Base-by-base conservation (phyloP, 441 rosid species). In the Hura crepitans region DNA sequence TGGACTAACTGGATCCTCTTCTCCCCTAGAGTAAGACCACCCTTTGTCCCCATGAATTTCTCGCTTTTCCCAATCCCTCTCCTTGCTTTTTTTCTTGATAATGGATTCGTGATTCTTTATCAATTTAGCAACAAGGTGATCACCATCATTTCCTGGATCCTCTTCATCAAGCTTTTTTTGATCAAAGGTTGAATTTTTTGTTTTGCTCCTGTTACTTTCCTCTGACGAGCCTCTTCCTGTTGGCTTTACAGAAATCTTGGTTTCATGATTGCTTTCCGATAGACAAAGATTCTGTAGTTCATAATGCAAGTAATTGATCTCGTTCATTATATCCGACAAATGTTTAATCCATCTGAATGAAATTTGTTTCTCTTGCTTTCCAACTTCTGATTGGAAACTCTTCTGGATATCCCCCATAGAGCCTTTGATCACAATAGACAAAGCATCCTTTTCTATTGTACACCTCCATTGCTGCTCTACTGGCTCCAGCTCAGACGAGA, bases 401-500 rank as follows among this genome's bases (percentile, higher is more conserved):
- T 80, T 82, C 69, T 74, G 72, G 58, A 83, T 79, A 62, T 82
- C 86, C 64, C 69, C 66, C 71, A 82, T 58, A 45, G 76, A 80
- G 8, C 88, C 97, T 79, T 81, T 83, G 0, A 91, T 75, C 64
- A 78, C 62, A 4, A 81, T 53, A 25, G 68, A 77, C 53, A 77
- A 51, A 43, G 83, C 68, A 12, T 82, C 85, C 78, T 75, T 86
- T 84, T 91, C 98, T 10, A 89, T 72, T 1, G 73, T 67, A 85
- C 84, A 88, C 79, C 76, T 84, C 91, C 88, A 86, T 69, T 81
- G 85, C 77, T 85, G 87, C 80, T 89, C 98, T 23, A 69, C 69
- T 0, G 94, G 96, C 62, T 85, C 89, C 27, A 82, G 66, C 54
- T 89, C 93, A 0, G 93, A 86, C 74, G 82, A 76, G 79, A 84